Evolutionary conservation across 345 rosid species (phyloP), one percentile per base, ranked within the genome.

Genomic region (Geranium rotundifolium): DNA sequence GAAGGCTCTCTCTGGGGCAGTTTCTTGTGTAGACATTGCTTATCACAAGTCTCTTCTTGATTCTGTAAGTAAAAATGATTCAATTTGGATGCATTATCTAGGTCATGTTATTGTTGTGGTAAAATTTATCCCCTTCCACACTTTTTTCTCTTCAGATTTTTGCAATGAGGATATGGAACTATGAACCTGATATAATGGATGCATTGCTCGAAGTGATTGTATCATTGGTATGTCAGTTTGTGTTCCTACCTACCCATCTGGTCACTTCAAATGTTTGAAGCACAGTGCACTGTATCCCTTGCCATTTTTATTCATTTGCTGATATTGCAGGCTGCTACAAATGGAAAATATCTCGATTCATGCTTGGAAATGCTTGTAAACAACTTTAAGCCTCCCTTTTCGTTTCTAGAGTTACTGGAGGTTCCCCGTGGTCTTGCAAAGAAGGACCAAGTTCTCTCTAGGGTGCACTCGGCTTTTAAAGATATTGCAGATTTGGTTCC

Each of bases 111-210:
- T 46, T 19, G 60, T 17, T 19, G 57, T 54, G 41, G 39, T 54
- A 61, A 5, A 12, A 57, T 67, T 37, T 61, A 41, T 58, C 19
- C 46, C 65, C 46, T 29, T 61, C 31, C 12, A 23, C 29, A 7
- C 37, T 7, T 31, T 31, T 31, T 52, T 19, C 34, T 65, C 10
- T 63, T 54, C 81, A 89, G 95, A 79, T 92, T 65, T 89, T 82
- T 77, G 71, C 80, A 60, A 84, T 87, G 91, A 79, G 71, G 72
- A 60, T 90, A 83, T 90, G 99, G 97, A 82, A 76, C 59, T 82
- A 77, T 62, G 78, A 65, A 19, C 79, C 86, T 59, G 76, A 75
- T 76, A 84, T 85, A 58, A 79, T 84, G 80, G 96, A 90, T 68
- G 91, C 96, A 1, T 66, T 87, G 75, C 74, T 78, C 18, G 85